Evolutionary conservation across 192 early-diverging fungal genomes (phyloP), one percentile per base, ranked within the genome.

Genomic region (Backusella macrospora): DNA sequence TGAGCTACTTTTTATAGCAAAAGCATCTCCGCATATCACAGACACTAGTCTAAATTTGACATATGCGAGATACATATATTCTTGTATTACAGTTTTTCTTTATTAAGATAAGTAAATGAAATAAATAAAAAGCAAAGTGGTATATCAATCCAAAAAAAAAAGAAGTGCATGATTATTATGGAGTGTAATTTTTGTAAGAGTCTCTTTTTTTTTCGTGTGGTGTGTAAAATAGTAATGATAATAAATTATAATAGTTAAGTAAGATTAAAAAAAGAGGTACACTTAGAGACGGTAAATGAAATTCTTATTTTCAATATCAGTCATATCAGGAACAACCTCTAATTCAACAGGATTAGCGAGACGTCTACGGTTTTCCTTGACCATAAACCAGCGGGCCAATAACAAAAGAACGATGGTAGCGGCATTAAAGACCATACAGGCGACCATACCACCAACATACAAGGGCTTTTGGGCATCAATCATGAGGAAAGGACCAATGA

Each of bases 401-500:
- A 77, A 18, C 1, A 77, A 16, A 10, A 77, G 18, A 14, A 73
- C 23, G 15, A 64, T 65, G 7, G 71, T 65, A 38, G 64, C 43
- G 44, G 40, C 29, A 69, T 73, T 77, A 23, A 42, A 38, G 16
- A 43, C 71, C 0, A 77, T 62, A 62, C 62, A 77, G 45, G 71
- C 76, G 14, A 66, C 49, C 44, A 73, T 38, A 48, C 70, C 46
- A n/a, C 71, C 76, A 18, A 77, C 39, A 42, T 77, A 73, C 0
- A 21, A 15, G 42, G 76, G 76, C 6, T 62, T 52, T 16, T 38
- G 39, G 42, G 43, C 15, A 44, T 21, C 21, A 34, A 40, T 68
- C 76, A 77, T 77, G 3, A 77, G 34, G 23, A 77, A 63, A 16
- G 76, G 71, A 23, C 65, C 76, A 73, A 65, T 42, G 26, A 55